phyloP scores from a whole-genome alignment of 2,329 filamentous ascomycete species.

The Fusarium nanum region DNA sequence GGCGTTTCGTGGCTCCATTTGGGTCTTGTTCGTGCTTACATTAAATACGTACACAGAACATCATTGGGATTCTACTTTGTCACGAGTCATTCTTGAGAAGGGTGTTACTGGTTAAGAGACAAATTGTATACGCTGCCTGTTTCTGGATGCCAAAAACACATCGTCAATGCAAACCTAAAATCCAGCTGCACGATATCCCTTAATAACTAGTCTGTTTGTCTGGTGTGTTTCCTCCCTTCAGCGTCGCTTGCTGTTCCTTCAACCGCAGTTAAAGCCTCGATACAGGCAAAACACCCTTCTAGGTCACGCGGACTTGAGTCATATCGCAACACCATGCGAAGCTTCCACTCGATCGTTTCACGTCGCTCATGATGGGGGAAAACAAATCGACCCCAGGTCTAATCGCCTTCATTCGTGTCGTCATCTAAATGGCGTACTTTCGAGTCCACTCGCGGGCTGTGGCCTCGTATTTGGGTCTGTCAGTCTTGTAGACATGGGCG shows the following conservation, averaged over 20 bases:
- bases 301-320: slow-evolving; percentile 33
- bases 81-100: slow-evolving; percentile 2
- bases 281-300: slow-evolving; percentile 32
- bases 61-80: background rate
- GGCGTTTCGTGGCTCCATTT: background rate
- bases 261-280: slow-evolving; percentile 40
- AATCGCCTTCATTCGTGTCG: slow-evolving; percentile 37
- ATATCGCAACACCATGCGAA: slow-evolving; percentile 44
- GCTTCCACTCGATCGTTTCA: slow-evolving; percentile 45
- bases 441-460: slow-evolving; percentile 98
- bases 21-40: background rate
- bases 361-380: slow-evolving; percentile 45
- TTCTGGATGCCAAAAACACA: slow-evolving; percentile 49
- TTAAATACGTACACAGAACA: background rate
- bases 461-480: slow-evolving; percentile 93
- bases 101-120: slow-evolving; percentile 35
- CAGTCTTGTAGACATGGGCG: slow-evolving; percentile 99
- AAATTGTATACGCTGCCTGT: slow-evolving; percentile 49
- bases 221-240: slow-evolving; percentile 50
- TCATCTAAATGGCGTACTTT: slow-evolving; percentile 90
- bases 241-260: slow-evolving; percentile 44
- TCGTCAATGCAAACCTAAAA: slow-evolving; percentile 55
- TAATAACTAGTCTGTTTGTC: slow-evolving; percentile 53
- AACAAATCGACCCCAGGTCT: slow-evolving; percentile 46
- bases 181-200: slow-evolving; percentile 54